Evolutionary conservation across 257 asterid species (phyloP).

Genomic region (Eustoma russellianum): DNA sequence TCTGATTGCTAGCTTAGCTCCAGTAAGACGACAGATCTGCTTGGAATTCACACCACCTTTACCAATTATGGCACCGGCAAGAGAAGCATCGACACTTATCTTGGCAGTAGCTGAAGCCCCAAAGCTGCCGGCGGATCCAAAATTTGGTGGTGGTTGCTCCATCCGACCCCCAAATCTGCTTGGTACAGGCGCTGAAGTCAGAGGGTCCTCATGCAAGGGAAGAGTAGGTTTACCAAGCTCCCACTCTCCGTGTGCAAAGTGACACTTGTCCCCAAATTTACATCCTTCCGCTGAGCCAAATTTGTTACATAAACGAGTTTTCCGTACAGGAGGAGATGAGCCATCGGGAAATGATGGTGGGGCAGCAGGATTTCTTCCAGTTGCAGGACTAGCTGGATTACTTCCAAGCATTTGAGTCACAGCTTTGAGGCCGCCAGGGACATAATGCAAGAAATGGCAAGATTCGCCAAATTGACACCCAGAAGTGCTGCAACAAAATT

Average conservation of each 20-base stretch:
- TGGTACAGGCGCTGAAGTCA: slow-evolving; percentile 24
- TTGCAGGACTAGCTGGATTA: slow-evolving; percentile 59
- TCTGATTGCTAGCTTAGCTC: slow-evolving; percentile 58
- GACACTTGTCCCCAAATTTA: slow-evolving; percentile 69
- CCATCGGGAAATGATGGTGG: slow-evolving; percentile 54
- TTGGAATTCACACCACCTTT: slow-evolving; percentile 70
- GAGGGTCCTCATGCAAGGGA: slow-evolving; percentile 47
- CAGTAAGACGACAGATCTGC: slow-evolving; percentile 61
- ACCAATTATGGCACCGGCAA: slow-evolving; percentile 71
- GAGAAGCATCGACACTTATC: slow-evolving; percentile 64
- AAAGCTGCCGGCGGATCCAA: slow-evolving; percentile 41
- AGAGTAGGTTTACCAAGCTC: slow-evolving; percentile 55
- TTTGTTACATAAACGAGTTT: slow-evolving; percentile 66
- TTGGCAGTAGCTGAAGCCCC: slow-evolving; percentile 74
- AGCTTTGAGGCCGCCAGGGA: slow-evolving; percentile 86
- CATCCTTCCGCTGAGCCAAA: slow-evolving; percentile 66
- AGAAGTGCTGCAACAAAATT: slow-evolving; percentile 38
- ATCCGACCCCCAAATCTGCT: slow-evolving; percentile 44
- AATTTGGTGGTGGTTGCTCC: slow-evolving; percentile 32
- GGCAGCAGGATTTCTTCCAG: slow-evolving; percentile 29
- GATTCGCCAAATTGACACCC: slow-evolving; percentile 81
- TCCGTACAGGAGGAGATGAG: slow-evolving; percentile 42
- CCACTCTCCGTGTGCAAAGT: slow-evolving; percentile 70
- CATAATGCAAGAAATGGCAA: slow-evolving; percentile 75
- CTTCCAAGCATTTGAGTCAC: slow-evolving; percentile 73